Evolutionary conservation across 257 asterid genomes (phyloP), one percentile per base, ranked within the genome.

Genomic region (Ilex aquifolium): DNA sequence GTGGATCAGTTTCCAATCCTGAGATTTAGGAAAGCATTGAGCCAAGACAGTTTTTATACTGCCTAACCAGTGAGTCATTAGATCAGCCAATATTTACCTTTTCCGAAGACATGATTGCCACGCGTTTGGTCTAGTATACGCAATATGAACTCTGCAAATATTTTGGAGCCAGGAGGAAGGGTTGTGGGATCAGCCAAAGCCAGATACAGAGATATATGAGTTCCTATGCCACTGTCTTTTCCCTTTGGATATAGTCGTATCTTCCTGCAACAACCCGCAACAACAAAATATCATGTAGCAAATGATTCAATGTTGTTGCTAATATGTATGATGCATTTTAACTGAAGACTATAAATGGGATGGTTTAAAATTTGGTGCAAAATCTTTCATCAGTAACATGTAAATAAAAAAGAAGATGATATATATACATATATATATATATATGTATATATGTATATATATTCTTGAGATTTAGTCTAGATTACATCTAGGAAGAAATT

Each of bases 241-340:
- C 95, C 96, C 60, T 57, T 71, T 2, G 85, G 83, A 60, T 89
- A 70, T 44, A 84, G 31, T 57, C 80, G 87, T 44, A 89, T 65
- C 63, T 84, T 86, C 96, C 95, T 88, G 76, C 54, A 77, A 10
- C 30, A 56, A 53, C 48, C 56, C 1, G 29, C 56, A 3, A 65
- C 3, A 31, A 61, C 63, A 7, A 21, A 36, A 11, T 6, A 30
- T 27, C 17, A 61, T 32, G 13, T 29, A 50, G 17, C 27, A 49
- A 0, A 16, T 32, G 7, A 4, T 36, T 36, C 8, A 1, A 21
- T 36, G 42, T 36, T 8, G 42, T 4, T 36, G 42, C 1, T 8
- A 36, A 4, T 36, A 4, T 36, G 27, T 36, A 36, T 36, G 42
- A 36, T 36, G 42, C 42, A 4, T 36, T 4, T 36, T 36, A 36